Evolutionary conservation across 768 basidiomycete genomes (phyloP).

Genomic region (Amanita polypyramis): DNA sequence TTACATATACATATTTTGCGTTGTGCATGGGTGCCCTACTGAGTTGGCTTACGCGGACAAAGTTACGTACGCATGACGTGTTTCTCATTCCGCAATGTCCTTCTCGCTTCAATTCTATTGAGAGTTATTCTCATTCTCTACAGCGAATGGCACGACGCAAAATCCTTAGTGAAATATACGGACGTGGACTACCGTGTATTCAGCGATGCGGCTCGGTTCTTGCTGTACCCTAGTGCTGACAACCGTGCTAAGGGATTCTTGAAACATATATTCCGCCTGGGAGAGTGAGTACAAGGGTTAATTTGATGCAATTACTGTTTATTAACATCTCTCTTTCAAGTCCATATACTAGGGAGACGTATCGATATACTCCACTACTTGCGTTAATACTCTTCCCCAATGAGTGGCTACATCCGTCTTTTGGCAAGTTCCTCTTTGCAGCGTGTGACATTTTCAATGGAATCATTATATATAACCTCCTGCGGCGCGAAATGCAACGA

Average conservation of each 20-base stretch:
- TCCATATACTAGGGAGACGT: constrained; percentile 87
- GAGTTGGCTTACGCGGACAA: neutral
- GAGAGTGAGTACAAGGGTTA: constrained; percentile 61
- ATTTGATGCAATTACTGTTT: constrained; percentile 1
- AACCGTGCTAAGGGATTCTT: constrained; percentile 59
- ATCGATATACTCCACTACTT: constrained; percentile 92
- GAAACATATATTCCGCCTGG: constrained; percentile 34
- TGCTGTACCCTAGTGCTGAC: constrained; percentile 32
- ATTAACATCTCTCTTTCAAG: constrained; percentile 26
- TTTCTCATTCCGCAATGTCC: constrained; percentile 36
- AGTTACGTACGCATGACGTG: constrained; percentile 1
- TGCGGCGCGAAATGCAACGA: constrained; percentile 40
- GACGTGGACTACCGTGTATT: constrained; percentile 97
- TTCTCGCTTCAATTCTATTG: constrained; percentile 45
- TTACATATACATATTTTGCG: neutral
- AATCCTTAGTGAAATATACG: constrained; percentile 86
- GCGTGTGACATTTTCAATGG: constrained; percentile 76
- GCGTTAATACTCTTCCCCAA: constrained; percentile 79
- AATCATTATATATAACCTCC: constrained; percentile 53
- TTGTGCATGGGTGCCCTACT: neutral
- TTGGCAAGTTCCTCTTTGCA: constrained; percentile 88
- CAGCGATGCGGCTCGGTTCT: constrained; percentile 77
- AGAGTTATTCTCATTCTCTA: constrained; percentile 69
- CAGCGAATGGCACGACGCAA: constrained; percentile 85
- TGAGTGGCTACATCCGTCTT: constrained; percentile 67